phyloP scores from a whole-genome alignment of 208 protist genomes.

The Leishmania martiniquensis region DNA sequence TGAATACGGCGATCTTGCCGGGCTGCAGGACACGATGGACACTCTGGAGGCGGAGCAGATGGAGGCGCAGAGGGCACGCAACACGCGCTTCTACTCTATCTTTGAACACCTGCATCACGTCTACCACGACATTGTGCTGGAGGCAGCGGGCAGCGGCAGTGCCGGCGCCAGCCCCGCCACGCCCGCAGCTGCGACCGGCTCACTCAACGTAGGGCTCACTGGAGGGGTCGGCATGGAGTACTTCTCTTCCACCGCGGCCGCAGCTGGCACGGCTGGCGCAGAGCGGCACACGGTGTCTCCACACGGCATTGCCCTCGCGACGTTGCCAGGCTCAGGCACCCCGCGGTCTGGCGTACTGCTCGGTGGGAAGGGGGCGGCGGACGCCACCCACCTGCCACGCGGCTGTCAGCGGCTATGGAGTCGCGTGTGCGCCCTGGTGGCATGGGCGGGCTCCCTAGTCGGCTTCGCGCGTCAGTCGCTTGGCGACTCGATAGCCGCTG shows the following conservation, averaged over 20 bases:
- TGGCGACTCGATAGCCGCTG: neutral
- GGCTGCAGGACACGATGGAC: constrained; percentile 30
- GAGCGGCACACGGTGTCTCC: neutral
- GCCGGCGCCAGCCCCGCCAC: neutral
- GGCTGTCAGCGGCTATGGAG: neutral
- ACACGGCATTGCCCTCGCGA: constrained; percentile 2
- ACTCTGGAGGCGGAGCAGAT: constrained; percentile 37
- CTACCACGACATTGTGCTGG: constrained; percentile 39
- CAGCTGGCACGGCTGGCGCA: neutral
- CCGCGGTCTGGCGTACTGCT: neutral
- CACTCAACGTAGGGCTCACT: constrained; percentile 9
- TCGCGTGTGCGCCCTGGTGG: constrained; percentile 13
- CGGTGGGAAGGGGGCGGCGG: neutral
- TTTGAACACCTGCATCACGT: constrained; percentile 52
- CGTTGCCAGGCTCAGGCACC: neutral
- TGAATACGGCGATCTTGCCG: constrained; percentile 19
- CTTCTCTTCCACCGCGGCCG: neutral
- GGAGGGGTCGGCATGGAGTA: constrained; percentile 6
- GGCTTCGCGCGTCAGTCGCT: constrained; percentile 7
- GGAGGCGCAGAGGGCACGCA: constrained; percentile 40
- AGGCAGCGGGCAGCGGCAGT: neutral
- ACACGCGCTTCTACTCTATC: constrained; percentile 50
- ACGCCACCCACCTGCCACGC: neutral
- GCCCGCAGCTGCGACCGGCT: neutral
- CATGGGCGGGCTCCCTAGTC: constrained; percentile 21